Evolutionary conservation across 148 eudicot species (phyloP), one percentile per base, ranked within the genome.

Genomic region (Diospyros kaki): DNA sequence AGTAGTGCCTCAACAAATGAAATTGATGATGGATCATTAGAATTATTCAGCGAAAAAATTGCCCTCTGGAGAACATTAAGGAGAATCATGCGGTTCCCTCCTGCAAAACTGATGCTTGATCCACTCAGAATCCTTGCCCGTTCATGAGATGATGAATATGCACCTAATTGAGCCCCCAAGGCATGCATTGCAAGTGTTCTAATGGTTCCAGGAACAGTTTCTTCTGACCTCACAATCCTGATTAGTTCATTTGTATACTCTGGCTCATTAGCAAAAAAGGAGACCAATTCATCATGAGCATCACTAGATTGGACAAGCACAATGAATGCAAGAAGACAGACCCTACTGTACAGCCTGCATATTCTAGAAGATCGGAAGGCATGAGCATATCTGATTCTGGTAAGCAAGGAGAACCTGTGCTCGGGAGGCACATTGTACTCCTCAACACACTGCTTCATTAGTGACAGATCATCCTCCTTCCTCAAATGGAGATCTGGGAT

Each of bases 301-400:
- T 93, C 98, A 79, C 91, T 88, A 73, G 99, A 88, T 86, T 96
- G 99, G 74, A 96, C 99, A 85, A 96, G 99, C 77, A 89, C 99
- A 74, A 89, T 87, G 73, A 93, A 93, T 9, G 99, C 88, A 83
- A 89, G 89, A 65, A 96, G 91, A 82, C 98, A 91, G 50, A 96
- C 86, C 81, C 87, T 87, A 85, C 97, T 91, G 86, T 93, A 96
- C 84, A 91, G 86, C 83, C 98, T 86, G 90, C 99, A 83, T 61
- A 88, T 76, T 81, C 81, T 88, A 54, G 97, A 79, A 76, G 97
- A 89, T 48, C 85, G 84, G 78, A 91, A 93, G 14, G 99, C 94
- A 83, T 87, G 97, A 3, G 99, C 98, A 85, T 89, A 96, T 89
- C 98, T 89, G 79, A 96, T 87, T 85, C 99, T 89, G 15, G 99